Evolutionary conservation across 1,139 yeast species (phyloP).

Genomic region (Sugiyamaella grinbergsii): DNA sequence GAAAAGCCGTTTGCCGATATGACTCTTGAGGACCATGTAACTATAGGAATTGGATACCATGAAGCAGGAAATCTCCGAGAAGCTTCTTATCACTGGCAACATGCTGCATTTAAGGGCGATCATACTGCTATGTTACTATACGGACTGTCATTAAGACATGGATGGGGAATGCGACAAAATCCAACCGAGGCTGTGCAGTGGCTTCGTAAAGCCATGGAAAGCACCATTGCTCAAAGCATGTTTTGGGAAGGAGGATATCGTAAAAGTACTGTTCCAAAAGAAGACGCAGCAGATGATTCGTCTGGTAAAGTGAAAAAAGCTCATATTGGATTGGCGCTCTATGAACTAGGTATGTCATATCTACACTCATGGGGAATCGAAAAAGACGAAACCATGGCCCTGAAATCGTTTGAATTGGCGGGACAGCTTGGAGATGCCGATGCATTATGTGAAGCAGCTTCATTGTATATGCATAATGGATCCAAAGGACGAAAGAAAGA

Average conservation of each 20-base stretch:
- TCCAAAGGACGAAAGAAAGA: conserved; percentile 59
- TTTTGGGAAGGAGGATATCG: conserved; percentile 16
- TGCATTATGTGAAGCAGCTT: conserved; percentile 73
- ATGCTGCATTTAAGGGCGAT: conserved; percentile 62
- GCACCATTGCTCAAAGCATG: conserved; percentile 27
- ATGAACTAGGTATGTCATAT: conserved; percentile 65
- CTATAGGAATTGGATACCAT: conserved; percentile 57
- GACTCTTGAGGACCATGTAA: conserved; percentile 48
- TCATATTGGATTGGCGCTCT: conserved; percentile 47
- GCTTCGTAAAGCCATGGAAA: conserved; percentile 55
- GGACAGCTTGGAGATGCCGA: conserved; percentile 70
- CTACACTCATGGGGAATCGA: conserved; percentile 62
- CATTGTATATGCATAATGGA: conserved; percentile 63
- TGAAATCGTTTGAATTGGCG: conserved; percentile 63
- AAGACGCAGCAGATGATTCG: conserved; percentile 16
- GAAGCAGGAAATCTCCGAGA: conserved; percentile 64
- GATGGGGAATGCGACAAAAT: conserved; percentile 70
- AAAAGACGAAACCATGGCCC: conserved; percentile 59
- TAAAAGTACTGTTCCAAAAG: conserved; percentile 6
- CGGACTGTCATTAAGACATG: conserved; percentile 67
- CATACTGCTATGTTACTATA: conserved; percentile 71
- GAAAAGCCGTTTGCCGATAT: conserved; percentile 33
- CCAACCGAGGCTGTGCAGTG: conserved; percentile 60
- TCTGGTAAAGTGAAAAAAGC: conserved; percentile 36
- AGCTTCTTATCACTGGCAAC: conserved; percentile 67